Base-by-base conservation (phyloP, 148 eudicot species). In the Arbutus unedo region DNA sequence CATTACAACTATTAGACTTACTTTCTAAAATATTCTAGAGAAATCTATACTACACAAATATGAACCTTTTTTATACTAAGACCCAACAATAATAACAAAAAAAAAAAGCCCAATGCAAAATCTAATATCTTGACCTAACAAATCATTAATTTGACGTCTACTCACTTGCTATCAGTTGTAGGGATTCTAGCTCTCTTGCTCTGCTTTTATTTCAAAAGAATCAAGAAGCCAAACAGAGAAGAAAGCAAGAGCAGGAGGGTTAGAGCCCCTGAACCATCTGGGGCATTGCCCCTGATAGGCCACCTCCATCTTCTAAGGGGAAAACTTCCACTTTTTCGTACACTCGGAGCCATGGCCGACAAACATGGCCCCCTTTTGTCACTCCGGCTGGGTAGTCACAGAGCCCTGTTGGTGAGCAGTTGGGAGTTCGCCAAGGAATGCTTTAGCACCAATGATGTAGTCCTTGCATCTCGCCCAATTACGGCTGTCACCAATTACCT, bases 221-320 rank as follows among this genome's bases (percentile, higher is more conserved):
- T 3, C 47, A n/a, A n/a, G n/a, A 81, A 64, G 73, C 2, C 70
- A 13, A 21, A 18, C 15, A 45, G 31, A 15, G 19, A 75, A 72
- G 51, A 57, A 13, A 66, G 41, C 16, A 73, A 78, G 51, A 15
- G 19, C 59, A 31, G 25, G 0, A 50, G 38, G 4, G 47, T 8
- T 48, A 50, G 48, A 77, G 80, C 85, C 68, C 91, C 89, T 11
- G 71, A 85, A 81, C 91, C 89, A 72, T 23, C 83, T 8, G 89
- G 91, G 49, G 82, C 86, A 57, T 85, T 74, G 81, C 90, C 90
- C 80, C 23, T 88, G 18, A 79, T 89, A 38, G 91, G 91, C 4
- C 91, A 89, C 82, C 73, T 89, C n/a, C 88, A 85, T 51, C 87
- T 83, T 11, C 76, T 87, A 14, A n/a, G 82, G 11, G 85, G 85